Percentiles rank a stretch among this genome's conserved stretches.
Conservation (phyloP, 2,329 filamentous ascomycete genomes). For the Diaporthe humulicola region DNA sequence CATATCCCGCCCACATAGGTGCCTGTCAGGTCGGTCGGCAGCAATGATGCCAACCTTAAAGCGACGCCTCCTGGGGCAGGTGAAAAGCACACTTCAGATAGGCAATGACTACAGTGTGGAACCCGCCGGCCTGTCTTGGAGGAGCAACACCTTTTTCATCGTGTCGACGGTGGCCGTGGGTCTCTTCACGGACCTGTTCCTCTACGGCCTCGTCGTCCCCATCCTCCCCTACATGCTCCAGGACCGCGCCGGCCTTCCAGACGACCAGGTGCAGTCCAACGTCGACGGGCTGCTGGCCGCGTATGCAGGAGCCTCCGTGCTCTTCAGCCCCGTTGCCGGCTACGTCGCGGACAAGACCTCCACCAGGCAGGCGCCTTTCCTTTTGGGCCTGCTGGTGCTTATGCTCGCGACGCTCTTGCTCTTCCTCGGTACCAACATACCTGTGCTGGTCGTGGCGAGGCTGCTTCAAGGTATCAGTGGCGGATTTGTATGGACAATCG, state of each 20-base stretch:
- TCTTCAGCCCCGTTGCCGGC: conserved; percentile 65
- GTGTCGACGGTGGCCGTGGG: conserved; percentile 67
- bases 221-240: conserved; percentile 70
- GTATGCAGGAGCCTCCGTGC: conserved; percentile 66
- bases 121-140: conserved; percentile 52
- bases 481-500: conserved; percentile 71
- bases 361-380: conserved; percentile 69
- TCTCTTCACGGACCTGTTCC: conserved; percentile 70
- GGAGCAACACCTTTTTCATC: conserved; percentile 72
- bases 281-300: conserved; percentile 66
- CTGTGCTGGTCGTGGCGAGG: conserved; percentile 64
- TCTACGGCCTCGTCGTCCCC: conserved; percentile 71
- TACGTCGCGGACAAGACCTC: conserved; percentile 66
- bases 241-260: conserved; percentile 61
- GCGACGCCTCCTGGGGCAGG: neutral
- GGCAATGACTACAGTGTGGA: conserved; percentile 27
- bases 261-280: conserved; percentile 62
- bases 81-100: conserved; percentile 31
- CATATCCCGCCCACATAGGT: neutral
- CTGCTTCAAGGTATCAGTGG: conserved; percentile 69
- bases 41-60: conserved; percentile 29
- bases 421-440: conserved; percentile 61
- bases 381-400: conserved; percentile 66
- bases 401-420: conserved; percentile 68
- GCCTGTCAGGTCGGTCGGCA: neutral